Base-by-base conservation (phyloP, 2,329 filamentous ascomycete species). In the Penicillium capsulatum region DNA sequence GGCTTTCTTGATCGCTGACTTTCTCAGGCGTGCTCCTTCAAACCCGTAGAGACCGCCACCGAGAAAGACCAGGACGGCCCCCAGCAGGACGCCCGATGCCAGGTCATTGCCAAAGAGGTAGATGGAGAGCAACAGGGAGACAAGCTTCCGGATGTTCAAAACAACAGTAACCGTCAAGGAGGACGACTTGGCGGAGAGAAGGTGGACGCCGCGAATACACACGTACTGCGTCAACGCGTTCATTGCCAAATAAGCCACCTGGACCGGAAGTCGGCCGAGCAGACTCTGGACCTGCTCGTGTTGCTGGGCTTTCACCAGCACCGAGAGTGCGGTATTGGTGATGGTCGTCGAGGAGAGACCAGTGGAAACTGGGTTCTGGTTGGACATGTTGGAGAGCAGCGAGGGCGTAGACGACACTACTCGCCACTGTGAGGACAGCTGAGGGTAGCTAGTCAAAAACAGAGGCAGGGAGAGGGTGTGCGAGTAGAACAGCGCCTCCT, bases 81-180 rank as follows among this genome's bases (percentile, higher is more conserved):
- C 92, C 3, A 87, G 44, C 37, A 94, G 66, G 45, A 94, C 95
- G 27, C 87, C 83, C 0, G 74, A 68, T 9, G 84, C 80, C 49
- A 98, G 72, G 27, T 76, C 68, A 61, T 98, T 96, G 4, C 91
- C 92, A 67, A 98, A 98, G 2, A 98, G 66, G 77, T 89, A 91
- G 43, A 97, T 94, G 54, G 90, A 96, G 42, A 97, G 65, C 46
- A 97, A 70, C 45, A 97, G 76, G 56, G 90, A 96, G 39, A 95
- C 84, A 14, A 98, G 73, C 67, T 98, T 98, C 53, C 92, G 79
- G 44, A 98, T 86, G 62, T 97, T 98, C 44, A 98, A 74, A 33
- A 97, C 89, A 54, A 98, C 94, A 1, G 91, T 96, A 16, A 98
- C 92, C 0, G 92, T 97, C 39, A 98, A 75, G 0, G 92, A 94